Evolutionary conservation across 192 early-diverging fungal species (phyloP), one percentile per base, ranked within the genome.

Genomic region (Entomortierella chlamydospora): DNA sequence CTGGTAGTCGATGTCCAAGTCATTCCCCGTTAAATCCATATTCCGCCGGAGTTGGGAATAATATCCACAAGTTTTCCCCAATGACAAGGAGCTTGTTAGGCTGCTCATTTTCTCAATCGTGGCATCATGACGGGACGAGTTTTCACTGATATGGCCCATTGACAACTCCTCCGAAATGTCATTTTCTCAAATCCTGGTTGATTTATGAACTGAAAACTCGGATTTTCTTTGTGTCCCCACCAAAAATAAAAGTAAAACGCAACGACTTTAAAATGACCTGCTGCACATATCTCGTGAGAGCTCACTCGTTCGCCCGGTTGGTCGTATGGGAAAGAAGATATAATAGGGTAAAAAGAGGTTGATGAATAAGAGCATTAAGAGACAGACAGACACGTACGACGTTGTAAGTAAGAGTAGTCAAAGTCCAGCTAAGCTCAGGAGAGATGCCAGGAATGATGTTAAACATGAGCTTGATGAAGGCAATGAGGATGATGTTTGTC

Each of bases 361-460:
- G 49, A 54, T 54, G 26, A 28, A 33, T 26, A 59, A 33, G 29
- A 34, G 28, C 33, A 11, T 6, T 3, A 3, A 54, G 2, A 23
- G 22, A n/a, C n/a, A n/a, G n/a, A n/a, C n/a, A n/a, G 26, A 55
- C 25, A 82, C 85, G 47, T 87, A 96, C 96, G 58, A 91, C 80
- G 76, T 96, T 96, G 88, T 95, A 99, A 30, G 86, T 82, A 49
- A 98, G 87, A 63, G 95, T 98, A 30, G 97, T 99, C 49, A 99
- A 83, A 7, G 98, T 99, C 98, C 98, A 99, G 71, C 96, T 92
- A 26, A 93, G 86, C 84, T 99, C 98, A 2, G 93, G 85, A 18
- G 94, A 91, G 37, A 98, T 91, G 68, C 95, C 94, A 25, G 98
- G 98, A 73, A 99, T 90, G 37, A 94, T 88, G 26, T 91, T 89